Evolutionary conservation across 2,329 filamentous ascomycete species (phyloP).

Genomic region (Diaporthe humulicola): DNA sequence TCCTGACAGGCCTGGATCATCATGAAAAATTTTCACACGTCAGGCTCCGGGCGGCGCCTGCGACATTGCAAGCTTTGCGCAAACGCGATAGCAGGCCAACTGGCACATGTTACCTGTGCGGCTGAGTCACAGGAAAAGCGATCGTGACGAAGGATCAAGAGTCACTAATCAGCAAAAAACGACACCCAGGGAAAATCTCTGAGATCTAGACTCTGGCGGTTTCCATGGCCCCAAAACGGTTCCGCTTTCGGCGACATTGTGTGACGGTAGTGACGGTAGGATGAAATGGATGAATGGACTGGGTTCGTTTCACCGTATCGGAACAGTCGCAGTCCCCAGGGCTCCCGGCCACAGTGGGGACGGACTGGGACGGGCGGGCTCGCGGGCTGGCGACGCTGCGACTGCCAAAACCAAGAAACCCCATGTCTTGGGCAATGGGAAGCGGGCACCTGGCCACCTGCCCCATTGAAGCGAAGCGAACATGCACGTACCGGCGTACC

Average conservation of each 20-base stretch:
- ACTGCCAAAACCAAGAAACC: neutral
- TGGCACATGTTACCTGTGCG: neutral
- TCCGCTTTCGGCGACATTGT: slow-evolving; percentile 32
- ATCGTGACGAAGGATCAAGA: slow-evolving; percentile 28
- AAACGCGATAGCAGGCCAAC: slow-evolving; percentile 20
- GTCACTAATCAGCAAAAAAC: neutral
- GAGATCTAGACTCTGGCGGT: slow-evolving; percentile 28
- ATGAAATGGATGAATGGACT: slow-evolving; percentile 5
- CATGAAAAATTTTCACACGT: neutral
- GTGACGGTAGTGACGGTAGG: slow-evolving; percentile 27
- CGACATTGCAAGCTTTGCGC: slow-evolving; percentile 28
- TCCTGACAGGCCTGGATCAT: neutral
- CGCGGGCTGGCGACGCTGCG: neutral
- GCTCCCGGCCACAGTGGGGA: slow-evolving; percentile 13
- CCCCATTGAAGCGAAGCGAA: slow-evolving; percentile 18
- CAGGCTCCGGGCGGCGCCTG: neutral
- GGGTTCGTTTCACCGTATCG: slow-evolving; percentile 27
- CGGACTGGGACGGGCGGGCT: neutral
- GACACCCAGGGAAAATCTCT: slow-evolving; percentile 17
- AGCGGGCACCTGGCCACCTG: slow-evolving; percentile 20
- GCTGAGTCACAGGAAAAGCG: slow-evolving; percentile 22
- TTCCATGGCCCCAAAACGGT: slow-evolving; percentile 17
- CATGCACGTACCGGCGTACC: slow-evolving; percentile 21
- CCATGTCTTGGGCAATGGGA: slow-evolving; percentile 31
- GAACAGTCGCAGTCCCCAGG: slow-evolving; percentile 20